Percentiles rank a stretch among this genome's conserved stretches.
These are phyloP conservation scores for Euphorbia lathyris DNA, from an alignment of 345 rosid species.

Conservation along the genomic window DNA sequence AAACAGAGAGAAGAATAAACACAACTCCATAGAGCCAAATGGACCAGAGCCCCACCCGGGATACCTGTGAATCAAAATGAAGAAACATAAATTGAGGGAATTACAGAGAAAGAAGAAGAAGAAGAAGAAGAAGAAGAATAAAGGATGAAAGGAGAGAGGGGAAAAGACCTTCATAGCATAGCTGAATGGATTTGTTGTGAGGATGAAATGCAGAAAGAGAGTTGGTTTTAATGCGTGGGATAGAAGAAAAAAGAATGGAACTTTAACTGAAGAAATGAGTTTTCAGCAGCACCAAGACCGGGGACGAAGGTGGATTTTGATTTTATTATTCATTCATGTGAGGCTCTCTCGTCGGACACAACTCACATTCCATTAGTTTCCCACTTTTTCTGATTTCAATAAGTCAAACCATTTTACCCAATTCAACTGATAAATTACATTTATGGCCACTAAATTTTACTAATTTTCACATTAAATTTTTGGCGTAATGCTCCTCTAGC, in stretches of 20 bases:
- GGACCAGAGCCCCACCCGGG: slow-evolving; percentile 53
- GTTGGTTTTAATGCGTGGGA: not conserved
- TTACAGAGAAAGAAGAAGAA: not conserved
- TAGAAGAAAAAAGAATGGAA: slow-evolving; percentile 18
- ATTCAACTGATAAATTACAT: not conserved
- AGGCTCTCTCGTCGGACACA: slow-evolving; percentile 4
- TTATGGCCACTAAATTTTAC: too few species aligned
- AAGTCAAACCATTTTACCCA: not conserved
- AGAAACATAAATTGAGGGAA: slow-evolving; percentile 1
- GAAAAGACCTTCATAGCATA: slow-evolving; percentile 12
- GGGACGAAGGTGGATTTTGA: not conserved
- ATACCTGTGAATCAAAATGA: slow-evolving; percentile 37
- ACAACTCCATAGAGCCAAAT: slow-evolving; percentile 74
- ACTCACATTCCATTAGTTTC: slow-evolving; percentile 17
- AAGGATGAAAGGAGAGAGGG: not conserved
- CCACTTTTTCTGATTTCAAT: not conserved
- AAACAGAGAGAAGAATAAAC: slow-evolving; percentile 65
- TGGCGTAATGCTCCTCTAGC: too few species aligned
- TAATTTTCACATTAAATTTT: too few species aligned
- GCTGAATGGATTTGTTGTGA: slow-evolving; percentile 8
- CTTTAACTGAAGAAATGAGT: slow-evolving; percentile 44
- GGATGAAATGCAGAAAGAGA: slow-evolving; percentile 5
- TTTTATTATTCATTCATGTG: slow-evolving; percentile 11
- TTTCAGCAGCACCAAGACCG: slow-evolving; percentile 23
- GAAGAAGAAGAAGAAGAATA: not conserved